Percentiles rank a stretch among this genome's conserved stretches.
phyloP scores from a whole-genome alignment of 2,329 filamentous ascomycete species.

The Didymella exigua region DNA sequence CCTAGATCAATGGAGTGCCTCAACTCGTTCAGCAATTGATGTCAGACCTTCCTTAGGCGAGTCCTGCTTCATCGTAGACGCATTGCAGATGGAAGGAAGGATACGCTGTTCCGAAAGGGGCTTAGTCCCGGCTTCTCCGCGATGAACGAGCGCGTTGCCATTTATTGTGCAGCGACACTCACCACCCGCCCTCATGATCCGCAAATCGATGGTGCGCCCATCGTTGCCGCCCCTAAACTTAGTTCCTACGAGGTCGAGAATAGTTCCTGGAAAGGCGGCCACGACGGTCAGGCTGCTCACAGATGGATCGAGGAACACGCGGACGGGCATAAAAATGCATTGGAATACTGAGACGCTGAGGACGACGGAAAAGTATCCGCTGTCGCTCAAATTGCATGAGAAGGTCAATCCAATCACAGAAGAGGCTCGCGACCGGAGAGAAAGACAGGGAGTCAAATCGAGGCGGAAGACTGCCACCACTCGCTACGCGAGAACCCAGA shows the following conservation, averaged over 20 bases:
- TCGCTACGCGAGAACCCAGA: constrained; percentile 30
- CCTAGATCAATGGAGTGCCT: background rate
- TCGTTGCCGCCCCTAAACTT: constrained; percentile 10
- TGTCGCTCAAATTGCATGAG: constrained; percentile 17
- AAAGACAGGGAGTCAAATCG: background rate
- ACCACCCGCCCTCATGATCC: constrained; percentile 24
- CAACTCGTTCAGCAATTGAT: background rate
- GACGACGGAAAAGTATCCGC: constrained; percentile 22
- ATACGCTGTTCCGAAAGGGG: background rate
- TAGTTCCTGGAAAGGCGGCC: background rate
- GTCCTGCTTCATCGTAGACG: background rate
- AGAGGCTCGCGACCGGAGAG: background rate
- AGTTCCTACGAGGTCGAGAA: background rate
- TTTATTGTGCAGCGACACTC: background rate
- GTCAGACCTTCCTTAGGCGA: background rate
- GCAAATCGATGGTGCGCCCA: constrained; percentile 16
- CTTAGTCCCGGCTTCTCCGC: constrained; percentile 1
- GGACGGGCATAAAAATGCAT: background rate
- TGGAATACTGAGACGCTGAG: constrained; percentile 25
- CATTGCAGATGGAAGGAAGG: background rate
- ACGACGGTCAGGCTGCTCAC: background rate
- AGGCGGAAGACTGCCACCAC: background rate
- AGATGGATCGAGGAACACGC: background rate
- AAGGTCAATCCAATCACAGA: background rate
- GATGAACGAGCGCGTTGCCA: background rate